Evolutionary conservation across 192 early-diverging fungal genomes (phyloP).

Genomic region (Coemansia sp.): DNA sequence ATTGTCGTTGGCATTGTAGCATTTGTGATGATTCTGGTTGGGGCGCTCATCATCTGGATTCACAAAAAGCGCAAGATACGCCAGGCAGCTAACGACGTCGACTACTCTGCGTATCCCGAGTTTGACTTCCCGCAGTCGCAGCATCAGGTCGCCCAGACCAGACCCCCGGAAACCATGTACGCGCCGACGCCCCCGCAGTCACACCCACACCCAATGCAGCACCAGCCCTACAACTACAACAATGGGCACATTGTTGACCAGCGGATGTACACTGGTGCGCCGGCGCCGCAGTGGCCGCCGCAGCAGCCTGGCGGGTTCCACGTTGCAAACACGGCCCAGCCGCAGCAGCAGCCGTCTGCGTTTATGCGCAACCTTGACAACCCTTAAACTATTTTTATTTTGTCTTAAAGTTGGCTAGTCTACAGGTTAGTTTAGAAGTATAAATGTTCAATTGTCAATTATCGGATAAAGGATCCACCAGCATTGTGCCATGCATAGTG

Average conservation of each 20-base stretch:
- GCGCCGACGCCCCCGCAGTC: not conserved
- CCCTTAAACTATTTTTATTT: not conserved
- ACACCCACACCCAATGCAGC: not conserved
- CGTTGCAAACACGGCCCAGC: not conserved
- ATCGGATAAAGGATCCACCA: too few species aligned
- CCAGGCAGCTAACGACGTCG: not conserved
- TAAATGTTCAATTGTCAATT: not conserved
- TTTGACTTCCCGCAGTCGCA: constrained; percentile 1
- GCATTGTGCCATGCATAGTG: too few species aligned
- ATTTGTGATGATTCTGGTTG: constrained; percentile 5
- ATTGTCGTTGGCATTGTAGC: constrained; percentile 22
- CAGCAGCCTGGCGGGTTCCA: constrained; percentile 5
- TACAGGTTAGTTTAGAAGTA: not conserved
- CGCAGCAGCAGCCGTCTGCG: not conserved
- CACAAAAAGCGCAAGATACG: constrained; percentile 10
- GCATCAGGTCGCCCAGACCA: not conserved
- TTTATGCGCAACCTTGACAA: constrained; percentile 14
- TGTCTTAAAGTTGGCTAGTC: not conserved
- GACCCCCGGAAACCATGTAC: not conserved
- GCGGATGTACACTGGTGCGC: not conserved
- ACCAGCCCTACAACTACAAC: constrained; percentile 3
- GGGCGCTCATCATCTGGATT: constrained; percentile 3
- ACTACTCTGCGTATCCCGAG: constrained; percentile 15
- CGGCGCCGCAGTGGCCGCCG: constrained; percentile 1
- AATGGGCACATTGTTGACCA: not conserved